Conservation (phyloP, 768 basidiomycete species). For the Leucosporidium scottii region DNA sequence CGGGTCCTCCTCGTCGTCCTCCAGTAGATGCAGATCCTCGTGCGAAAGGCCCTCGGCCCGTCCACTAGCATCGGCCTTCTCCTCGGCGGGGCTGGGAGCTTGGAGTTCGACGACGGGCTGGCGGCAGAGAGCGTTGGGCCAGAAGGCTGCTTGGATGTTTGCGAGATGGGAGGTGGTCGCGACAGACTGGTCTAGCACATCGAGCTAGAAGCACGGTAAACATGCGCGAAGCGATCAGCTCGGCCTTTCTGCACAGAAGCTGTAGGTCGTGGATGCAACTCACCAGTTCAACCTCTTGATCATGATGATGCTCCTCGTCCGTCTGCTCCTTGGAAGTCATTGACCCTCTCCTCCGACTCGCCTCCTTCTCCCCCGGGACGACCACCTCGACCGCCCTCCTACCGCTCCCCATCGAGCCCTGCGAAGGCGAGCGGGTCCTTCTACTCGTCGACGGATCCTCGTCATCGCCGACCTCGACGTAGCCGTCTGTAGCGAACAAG, state of each 20-base stretch:
- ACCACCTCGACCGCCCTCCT: neutral
- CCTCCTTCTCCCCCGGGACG: neutral
- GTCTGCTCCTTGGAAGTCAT: neutral
- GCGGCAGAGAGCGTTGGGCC: neutral
- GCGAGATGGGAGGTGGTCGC: slow-evolving; percentile 5
- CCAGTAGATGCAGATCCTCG: neutral
- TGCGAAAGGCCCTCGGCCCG: neutral
- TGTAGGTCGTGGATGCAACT: neutral
- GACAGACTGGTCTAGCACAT: slow-evolving; percentile 9
- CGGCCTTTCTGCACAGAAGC: neutral
- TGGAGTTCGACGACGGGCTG: slow-evolving; percentile 9
- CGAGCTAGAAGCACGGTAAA: neutral
- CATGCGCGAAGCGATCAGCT: neutral
- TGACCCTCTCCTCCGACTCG: neutral
- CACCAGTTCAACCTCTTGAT: slow-evolving; percentile 7
- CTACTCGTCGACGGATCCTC: neutral
- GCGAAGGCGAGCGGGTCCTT: neutral
- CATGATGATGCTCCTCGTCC: neutral
- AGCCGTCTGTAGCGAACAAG: neutral
- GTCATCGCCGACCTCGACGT: neutral
- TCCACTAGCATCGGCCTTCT: neutral
- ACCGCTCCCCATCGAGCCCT: neutral
- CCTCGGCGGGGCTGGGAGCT: neutral
- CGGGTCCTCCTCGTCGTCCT: neutral
- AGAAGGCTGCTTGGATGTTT: slow-evolving; percentile 3